These are phyloP conservation scores for Suillus subalutaceus DNA, from an alignment of 768 basidiomycete genomes.

Conservation along the genomic window DNA sequence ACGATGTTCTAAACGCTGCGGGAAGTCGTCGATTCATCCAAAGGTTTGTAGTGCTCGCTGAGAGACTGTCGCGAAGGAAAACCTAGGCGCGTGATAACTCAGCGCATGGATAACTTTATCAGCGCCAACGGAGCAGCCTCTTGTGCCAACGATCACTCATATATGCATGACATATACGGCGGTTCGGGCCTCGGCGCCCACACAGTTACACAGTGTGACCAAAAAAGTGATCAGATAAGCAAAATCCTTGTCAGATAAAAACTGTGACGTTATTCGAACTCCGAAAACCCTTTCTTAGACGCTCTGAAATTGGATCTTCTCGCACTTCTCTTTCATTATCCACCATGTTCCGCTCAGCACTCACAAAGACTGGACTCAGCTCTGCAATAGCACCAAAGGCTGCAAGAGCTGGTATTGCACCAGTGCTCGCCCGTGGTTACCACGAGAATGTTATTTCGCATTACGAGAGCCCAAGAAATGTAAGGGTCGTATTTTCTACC, in stretches of 20 bases:
- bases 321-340: slow-evolving; percentile 28
- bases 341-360: slow-evolving; percentile 72
- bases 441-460: slow-evolving; percentile 98
- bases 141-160: no score
- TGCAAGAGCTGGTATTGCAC: slow-evolving; percentile 44
- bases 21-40: no score
- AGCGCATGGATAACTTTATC: no score
- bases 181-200: no score
- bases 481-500: slow-evolving; percentile 49
- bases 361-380: slow-evolving; percentile 53
- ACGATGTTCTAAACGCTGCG: no score
- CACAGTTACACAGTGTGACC: no score
- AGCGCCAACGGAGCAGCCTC: no score
- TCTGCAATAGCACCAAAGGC: slow-evolving; percentile 46
- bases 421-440: slow-evolving; percentile 71
- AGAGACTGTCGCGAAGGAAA: no score
- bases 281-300: slow-evolving; percentile 14
- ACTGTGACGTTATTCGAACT: slow-evolving; percentile 19
- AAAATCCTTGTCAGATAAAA: slow-evolving; percentile 18
- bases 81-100: no score
- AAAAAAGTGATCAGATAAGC: neutral
- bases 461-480: slow-evolving; percentile 97
- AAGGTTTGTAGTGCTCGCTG: no score
- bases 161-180: no score
- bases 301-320: slow-evolving; percentile 8